Percentiles rank a stretch among this genome's conserved stretches.
phyloP scores from a whole-genome alignment of 2,329 filamentous ascomycete genomes.

The Penicillium paneum region DNA sequence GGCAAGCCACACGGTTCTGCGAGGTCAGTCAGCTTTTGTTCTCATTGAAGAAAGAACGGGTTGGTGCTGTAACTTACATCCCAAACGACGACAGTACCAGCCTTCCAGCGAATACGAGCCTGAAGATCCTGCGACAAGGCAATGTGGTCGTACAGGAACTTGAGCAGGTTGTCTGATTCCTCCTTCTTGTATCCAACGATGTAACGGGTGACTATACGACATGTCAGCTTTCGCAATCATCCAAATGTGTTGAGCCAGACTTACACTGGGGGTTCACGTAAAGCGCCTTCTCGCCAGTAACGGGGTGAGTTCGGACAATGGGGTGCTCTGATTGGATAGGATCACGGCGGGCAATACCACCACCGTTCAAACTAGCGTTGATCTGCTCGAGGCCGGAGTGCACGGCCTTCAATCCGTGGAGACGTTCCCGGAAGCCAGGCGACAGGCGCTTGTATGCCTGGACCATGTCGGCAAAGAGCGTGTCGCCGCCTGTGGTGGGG shows the following conservation, averaged over 20 bases:
- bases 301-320: slow-evolving; percentile 75
- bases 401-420: slow-evolving; percentile 76
- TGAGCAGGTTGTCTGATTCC: slow-evolving; percentile 73
- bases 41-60: neutral
- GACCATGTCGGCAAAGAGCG: slow-evolving; percentile 73
- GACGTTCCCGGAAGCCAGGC: slow-evolving; percentile 71
- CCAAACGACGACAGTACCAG: slow-evolving; percentile 80
- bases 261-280: slow-evolving; percentile 80
- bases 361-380: slow-evolving; percentile 62
- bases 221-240: neutral
- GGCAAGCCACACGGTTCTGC: slow-evolving; percentile 69
- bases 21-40: slow-evolving; percentile 10
- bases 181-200: slow-evolving; percentile 85
- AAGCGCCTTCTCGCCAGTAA: slow-evolving; percentile 77
- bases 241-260: slow-evolving; percentile 21
- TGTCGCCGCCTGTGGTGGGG: slow-evolving; percentile 77
- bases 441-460: slow-evolving; percentile 80
- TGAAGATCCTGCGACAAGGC: slow-evolving; percentile 71
- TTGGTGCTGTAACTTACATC: slow-evolving; percentile 50
- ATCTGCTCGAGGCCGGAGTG: slow-evolving; percentile 84
- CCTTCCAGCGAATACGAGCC: slow-evolving; percentile 70
- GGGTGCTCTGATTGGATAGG: slow-evolving; percentile 73
- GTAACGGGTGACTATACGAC: slow-evolving; percentile 64
- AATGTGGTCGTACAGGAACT: slow-evolving; percentile 74
- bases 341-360: slow-evolving; percentile 70